Evolutionary conservation across 768 basidiomycete genomes (phyloP).

Genomic region (Sporobolomyces pararoseus): DNA sequence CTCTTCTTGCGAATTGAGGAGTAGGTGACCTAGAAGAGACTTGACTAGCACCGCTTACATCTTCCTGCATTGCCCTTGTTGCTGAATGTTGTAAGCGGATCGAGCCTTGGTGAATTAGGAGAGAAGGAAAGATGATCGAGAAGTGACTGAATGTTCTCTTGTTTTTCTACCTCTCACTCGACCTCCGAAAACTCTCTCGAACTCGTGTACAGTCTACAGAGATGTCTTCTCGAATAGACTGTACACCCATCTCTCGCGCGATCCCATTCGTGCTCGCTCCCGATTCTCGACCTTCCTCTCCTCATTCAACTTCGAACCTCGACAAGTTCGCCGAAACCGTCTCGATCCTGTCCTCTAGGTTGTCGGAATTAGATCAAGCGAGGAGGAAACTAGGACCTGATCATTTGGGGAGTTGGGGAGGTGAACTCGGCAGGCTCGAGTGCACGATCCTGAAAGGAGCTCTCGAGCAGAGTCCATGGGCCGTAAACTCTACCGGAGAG

Average conservation of each 20-base stretch:
- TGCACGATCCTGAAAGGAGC: background rate
- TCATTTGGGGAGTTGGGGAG: background rate
- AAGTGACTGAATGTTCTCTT: too few relatives aligned
- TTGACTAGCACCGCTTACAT: background rate
- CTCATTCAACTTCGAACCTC: background rate
- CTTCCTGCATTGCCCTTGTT: too few relatives aligned
- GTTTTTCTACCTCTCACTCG: background rate
- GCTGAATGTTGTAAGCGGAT: too few relatives aligned
- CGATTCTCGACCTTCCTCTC: background rate
- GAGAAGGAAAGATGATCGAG: too few relatives aligned
- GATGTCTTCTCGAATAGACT: too few relatives aligned
- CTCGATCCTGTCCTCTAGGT: background rate
- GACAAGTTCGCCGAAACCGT: background rate
- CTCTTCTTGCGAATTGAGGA: background rate
- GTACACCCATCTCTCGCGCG: background rate
- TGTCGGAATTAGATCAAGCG: background rate
- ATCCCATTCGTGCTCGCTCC: slow-evolving; percentile 3
- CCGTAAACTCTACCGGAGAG: background rate
- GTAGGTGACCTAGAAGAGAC: background rate
- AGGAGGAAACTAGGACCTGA: background rate
- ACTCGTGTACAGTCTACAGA: too few relatives aligned
- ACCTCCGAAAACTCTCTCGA: background rate
- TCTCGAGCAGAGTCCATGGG: background rate
- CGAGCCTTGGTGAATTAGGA: too few relatives aligned
- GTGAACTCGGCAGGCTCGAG: background rate